Base-by-base conservation (phyloP, 805 yeast species). In the Teunomyces panamensis region DNA sequence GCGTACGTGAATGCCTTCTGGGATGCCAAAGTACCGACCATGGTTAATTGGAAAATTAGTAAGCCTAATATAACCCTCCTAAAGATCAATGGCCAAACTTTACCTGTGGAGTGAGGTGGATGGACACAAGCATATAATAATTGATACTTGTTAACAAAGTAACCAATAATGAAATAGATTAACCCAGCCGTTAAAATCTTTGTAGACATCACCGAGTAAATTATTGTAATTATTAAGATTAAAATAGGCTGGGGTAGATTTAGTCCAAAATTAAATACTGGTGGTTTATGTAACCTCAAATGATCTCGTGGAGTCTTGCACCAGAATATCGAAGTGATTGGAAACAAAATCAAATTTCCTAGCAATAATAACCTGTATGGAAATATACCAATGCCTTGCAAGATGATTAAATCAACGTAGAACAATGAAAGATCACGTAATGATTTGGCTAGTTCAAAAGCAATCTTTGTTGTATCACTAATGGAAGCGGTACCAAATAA, bases 51-150 rank as follows among this genome's bases (percentile, higher is more conserved):
- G 64, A 92, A 90, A 11, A 92, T 73, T 30, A 87, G 66, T 24
- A 92, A 67, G 0, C 98, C 98, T 49, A 89, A 62, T 47, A 87
- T 81, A 1, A 91, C 81, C 55, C 99, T 76, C 56, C 96, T 76
- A 59, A 87, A 86, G 2, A 92, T 84, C 43, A 90, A 72, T 0
- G 97, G 96, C 98, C 97, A 92, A 1, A 92, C 95, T 61, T 87
- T 87, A 1, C 98, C 99, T 0, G 97, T 94, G 0, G 97, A 90
- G 67, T 94, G 98, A 33, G 95, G 97, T 8, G 96, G 91, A 64
- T 94, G 98, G 29, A 89, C 90, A 71, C 94, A 85, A 0, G 96
- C 86, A 63, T 89, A 92, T 54, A 94, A 72, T 50, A 92, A 73
- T 65, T 90, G 97, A 64, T 91, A 92, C 67, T 92, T 92, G 77